Percentiles rank a stretch among this genome's conserved stretches.
Conservation (phyloP, 2,329 filamentous ascomycete species). For the Penicillium sp. region DNA sequence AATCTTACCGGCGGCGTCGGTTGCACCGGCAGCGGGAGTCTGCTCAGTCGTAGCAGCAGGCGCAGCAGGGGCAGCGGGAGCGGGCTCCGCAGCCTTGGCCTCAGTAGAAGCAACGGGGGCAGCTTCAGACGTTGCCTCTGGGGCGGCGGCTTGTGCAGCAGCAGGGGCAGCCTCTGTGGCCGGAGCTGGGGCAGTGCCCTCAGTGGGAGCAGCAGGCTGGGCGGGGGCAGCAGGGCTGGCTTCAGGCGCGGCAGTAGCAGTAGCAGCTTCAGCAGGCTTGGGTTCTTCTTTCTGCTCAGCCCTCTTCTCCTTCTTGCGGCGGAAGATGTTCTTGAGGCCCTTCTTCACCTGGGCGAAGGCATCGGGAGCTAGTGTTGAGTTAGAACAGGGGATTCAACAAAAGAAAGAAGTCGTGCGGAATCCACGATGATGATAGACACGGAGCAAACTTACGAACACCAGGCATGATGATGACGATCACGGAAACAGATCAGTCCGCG, state of each 20-base stretch:
- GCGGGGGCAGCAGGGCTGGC: constrained; percentile 9
- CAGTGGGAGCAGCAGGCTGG: neutral
- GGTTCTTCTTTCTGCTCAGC: constrained; percentile 25
- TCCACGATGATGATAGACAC: neutral
- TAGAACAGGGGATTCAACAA: neutral
- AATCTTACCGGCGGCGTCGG: neutral
- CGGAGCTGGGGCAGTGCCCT: constrained; percentile 8
- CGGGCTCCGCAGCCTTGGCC: constrained; percentile 56
- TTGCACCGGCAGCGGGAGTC: neutral
- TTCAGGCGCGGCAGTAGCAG: constrained; percentile 12
- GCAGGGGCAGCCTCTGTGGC: constrained; percentile 38
- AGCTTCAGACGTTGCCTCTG: no score
- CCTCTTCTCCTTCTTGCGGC: constrained; percentile 38
- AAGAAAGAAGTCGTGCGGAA: neutral
- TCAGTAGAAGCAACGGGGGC: constrained; percentile 40
- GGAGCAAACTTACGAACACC: constrained; percentile 36
- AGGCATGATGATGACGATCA: constrained; percentile 34
- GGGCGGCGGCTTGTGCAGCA: no score
- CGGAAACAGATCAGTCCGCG: neutral
- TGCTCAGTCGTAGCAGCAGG: neutral
- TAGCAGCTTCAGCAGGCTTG: constrained; percentile 13
- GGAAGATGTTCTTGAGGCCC: constrained; percentile 37
- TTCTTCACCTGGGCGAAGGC: constrained; percentile 39
- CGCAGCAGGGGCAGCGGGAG: neutral
- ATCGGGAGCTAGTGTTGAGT: constrained; percentile 31